phyloP scores from a whole-genome alignment of 495 filamentous ascomycete genomes.

The Trichocladium antarcticum region DNA sequence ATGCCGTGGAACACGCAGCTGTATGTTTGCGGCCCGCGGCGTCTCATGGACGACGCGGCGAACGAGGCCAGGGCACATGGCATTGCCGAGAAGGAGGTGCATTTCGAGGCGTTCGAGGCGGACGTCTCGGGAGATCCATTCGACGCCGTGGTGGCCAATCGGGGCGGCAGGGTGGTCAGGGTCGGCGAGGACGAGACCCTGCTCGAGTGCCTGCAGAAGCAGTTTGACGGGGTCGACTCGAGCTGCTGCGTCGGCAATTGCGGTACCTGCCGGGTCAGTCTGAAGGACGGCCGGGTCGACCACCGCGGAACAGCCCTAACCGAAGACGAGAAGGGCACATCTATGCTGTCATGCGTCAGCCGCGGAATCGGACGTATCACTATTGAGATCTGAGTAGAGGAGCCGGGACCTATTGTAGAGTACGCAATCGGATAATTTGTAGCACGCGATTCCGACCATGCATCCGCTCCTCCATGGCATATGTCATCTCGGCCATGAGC shows the following conservation, averaged over 20 bases:
- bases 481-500: slow-evolving; percentile 55
- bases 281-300: slow-evolving; percentile 41
- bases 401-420: no score
- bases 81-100: slow-evolving; percentile 37
- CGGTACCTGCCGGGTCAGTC: slow-evolving; percentile 43
- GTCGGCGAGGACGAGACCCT: slow-evolving; percentile 36
- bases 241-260: slow-evolving; percentile 51
- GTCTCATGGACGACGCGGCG: slow-evolving; percentile 39
- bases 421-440: no score
- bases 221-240: slow-evolving; percentile 36
- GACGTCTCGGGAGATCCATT: slow-evolving; percentile 45
- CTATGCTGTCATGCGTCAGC: slow-evolving; percentile 41
- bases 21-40: slow-evolving; percentile 44
- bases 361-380: slow-evolving; percentile 36
- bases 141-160: slow-evolving; percentile 37
- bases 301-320: slow-evolving; percentile 42
- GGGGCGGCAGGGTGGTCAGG: slow-evolving; percentile 18
- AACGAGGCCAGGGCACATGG: slow-evolving; percentile 26
- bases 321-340: slow-evolving; percentile 33
- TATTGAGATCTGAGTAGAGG: slow-evolving; percentile 30
- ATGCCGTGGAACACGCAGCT: slow-evolving; percentile 40
- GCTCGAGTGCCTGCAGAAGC: slow-evolving; percentile 30
- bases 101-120: slow-evolving; percentile 46
- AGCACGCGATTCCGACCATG: no score
- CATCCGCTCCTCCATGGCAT: slow-evolving; percentile 48